Evolutionary conservation across 2,329 filamentous ascomycete genomes (phyloP).

Genomic region (Ascochyta clinopodiicola): DNA sequence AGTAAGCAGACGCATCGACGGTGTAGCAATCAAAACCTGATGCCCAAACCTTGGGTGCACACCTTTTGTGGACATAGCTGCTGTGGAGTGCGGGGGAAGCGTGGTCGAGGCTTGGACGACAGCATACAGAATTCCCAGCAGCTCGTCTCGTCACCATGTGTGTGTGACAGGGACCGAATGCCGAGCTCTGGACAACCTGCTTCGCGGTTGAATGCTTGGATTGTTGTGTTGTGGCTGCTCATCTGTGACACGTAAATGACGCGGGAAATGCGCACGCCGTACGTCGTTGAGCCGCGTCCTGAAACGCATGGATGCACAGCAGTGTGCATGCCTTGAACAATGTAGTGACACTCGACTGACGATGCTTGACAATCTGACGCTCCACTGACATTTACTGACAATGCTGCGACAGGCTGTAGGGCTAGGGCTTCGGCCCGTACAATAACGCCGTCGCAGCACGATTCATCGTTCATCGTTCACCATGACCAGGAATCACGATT

Average conservation of each 20-base stretch:
- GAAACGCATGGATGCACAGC: slow-evolving; percentile 5
- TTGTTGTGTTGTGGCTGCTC: neutral
- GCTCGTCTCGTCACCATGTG: neutral
- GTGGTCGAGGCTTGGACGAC: slow-evolving; percentile 16
- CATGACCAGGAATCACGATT: too few relatives aligned
- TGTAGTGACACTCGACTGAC: too few relatives aligned
- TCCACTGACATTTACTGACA: too few relatives aligned
- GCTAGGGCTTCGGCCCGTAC: neutral
- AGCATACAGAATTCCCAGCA: slow-evolving; percentile 10
- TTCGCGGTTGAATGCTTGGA: neutral
- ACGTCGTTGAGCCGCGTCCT: neutral
- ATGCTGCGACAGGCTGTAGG: too few relatives aligned
- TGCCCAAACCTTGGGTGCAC: slow-evolving; percentile 6
- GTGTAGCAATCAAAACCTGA: slow-evolving; percentile 10
- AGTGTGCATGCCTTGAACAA: slow-evolving; percentile 3
- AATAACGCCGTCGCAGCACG: neutral
- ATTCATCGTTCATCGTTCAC: neutral
- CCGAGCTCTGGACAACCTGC: neutral
- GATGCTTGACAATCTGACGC: too few relatives aligned
- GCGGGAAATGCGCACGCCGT: slow-evolving; percentile 3
- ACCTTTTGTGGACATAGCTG: too few relatives aligned
- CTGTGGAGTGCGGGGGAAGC: slow-evolving; percentile 8
- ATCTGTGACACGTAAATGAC: slow-evolving; percentile 5
- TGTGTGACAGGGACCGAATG: neutral
- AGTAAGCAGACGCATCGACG: slow-evolving; percentile 19